Conservation (phyloP, 495 filamentous ascomycete genomes). For the Neurospora hispaniola region DNA sequence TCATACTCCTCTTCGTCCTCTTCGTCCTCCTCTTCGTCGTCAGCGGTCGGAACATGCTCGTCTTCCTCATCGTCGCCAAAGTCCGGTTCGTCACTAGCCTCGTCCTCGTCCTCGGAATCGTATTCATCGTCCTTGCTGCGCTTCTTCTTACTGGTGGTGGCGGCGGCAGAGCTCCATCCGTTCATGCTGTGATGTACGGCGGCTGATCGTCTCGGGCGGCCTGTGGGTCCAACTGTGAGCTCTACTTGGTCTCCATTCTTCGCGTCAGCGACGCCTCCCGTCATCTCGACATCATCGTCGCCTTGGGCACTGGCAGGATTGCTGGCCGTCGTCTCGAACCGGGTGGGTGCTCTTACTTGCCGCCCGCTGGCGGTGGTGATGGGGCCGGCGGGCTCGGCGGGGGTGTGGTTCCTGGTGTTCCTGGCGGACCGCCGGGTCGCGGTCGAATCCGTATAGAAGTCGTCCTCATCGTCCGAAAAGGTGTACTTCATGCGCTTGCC, state of each 20-base stretch:
- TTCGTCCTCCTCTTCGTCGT: constrained; percentile 34
- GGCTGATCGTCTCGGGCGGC: constrained; percentile 29
- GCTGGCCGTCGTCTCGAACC: constrained; percentile 59
- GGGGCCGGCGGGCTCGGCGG: constrained; percentile 58
- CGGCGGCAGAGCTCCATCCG: constrained; percentile 25
- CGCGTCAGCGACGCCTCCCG: constrained; percentile 2
- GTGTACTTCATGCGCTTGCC: constrained; percentile 95
- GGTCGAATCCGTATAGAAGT: constrained; percentile 58
- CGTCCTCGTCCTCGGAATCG: constrained; percentile 64
- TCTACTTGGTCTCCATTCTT: constrained; percentile 9
- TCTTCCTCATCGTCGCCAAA: constrained; percentile 53
- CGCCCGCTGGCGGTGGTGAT: constrained; percentile 86
- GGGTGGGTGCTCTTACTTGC: constrained; percentile 66
- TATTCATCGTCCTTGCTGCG: constrained; percentile 52
- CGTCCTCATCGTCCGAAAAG: constrained; percentile 82
- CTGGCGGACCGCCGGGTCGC: constrained; percentile 58
- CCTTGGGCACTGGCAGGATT: constrained; percentile 26
- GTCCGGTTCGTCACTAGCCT: constrained; percentile 45
- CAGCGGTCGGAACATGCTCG: constrained; percentile 28
- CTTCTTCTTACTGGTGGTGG: constrained; percentile 42
- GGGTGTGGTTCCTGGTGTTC: constrained; percentile 60
- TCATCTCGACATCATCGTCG: constrained; percentile 21
- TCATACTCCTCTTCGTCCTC: constrained; percentile 49
- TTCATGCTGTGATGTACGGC: constrained; percentile 33
- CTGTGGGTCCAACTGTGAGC: constrained; percentile 17